phyloP scores from a whole-genome alignment of 129 eudicot genomes.

The Ambrosia artemisiifolia region DNA sequence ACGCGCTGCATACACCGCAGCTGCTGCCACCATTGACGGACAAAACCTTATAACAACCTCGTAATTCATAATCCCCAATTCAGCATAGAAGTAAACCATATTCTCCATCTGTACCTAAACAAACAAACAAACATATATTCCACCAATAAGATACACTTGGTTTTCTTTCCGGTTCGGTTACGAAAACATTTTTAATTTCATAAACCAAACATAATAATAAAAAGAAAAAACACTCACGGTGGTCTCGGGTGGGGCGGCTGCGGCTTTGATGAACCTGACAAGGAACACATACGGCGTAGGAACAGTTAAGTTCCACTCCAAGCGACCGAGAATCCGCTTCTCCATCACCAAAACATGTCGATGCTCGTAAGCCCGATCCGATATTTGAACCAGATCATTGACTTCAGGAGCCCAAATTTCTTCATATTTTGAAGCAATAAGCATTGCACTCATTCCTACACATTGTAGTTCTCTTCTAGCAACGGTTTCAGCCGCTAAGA shows the following conservation, averaged over 20 bases:
- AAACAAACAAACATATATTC: not conserved
- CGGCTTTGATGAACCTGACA: constrained; percentile 74
- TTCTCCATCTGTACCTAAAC: constrained; percentile 44
- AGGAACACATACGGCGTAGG: constrained; percentile 92
- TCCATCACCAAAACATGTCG: constrained; percentile 71
- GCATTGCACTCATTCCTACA: constrained; percentile 85
- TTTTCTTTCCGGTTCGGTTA: too few relatives aligned
- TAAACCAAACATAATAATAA: too few relatives aligned
- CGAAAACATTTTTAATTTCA: not conserved
- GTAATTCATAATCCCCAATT: constrained; percentile 81
- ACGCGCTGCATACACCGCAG: constrained; percentile 81
- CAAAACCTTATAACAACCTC: constrained; percentile 38
- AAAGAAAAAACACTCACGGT: constrained; percentile 3
- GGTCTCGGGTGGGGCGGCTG: constrained; percentile 26
- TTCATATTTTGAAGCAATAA: constrained; percentile 86
- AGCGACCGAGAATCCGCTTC: constrained; percentile 54
- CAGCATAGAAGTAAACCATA: constrained; percentile 67
- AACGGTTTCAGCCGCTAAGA: constrained; percentile 47
- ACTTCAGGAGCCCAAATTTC: constrained; percentile 98
- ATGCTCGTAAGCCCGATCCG: constrained; percentile 64
- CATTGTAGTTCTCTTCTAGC: constrained; percentile 72
- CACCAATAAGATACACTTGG: too few relatives aligned
- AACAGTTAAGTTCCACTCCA: constrained; percentile 81
- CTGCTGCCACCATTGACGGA: constrained; percentile 95
- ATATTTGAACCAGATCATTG: constrained; percentile 62